These are phyloP conservation scores for Yarrowia sp. DNA, from an alignment of 805 yeast genomes.

Conservation along the genomic window DNA sequence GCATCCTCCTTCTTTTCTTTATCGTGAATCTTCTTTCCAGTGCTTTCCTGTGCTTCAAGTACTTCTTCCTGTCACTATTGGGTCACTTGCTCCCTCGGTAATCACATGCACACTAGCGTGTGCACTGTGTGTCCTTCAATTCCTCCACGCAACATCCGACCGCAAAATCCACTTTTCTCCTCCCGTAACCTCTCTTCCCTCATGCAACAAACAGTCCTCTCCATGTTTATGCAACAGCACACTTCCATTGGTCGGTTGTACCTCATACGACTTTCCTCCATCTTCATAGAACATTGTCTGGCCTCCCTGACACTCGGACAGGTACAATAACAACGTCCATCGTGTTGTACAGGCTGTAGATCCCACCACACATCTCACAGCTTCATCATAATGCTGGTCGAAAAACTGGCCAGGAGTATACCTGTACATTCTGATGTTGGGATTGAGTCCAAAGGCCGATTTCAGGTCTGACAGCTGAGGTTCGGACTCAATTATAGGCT, in stretches of 20 bases:
- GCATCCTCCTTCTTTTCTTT: too few species aligned
- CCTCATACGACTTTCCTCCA: conserved; percentile 35
- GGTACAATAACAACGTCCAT: conserved; percentile 59
- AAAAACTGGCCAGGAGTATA: conserved; percentile 57
- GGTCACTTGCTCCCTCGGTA: too few species aligned
- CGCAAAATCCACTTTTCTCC: conserved; percentile 64
- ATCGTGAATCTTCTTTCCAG: too few species aligned
- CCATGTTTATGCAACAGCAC: conserved; percentile 65
- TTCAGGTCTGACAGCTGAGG: conserved; percentile 9
- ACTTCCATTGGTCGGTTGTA: conserved; percentile 53
- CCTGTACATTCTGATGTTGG: conserved; percentile 54
- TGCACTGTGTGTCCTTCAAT: too few species aligned
- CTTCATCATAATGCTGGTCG: conserved; percentile 59
- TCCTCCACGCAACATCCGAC: conserved; percentile 48
- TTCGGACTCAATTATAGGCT: conserved; percentile 22
- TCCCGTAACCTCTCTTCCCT: conserved; percentile 48
- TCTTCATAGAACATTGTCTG: conserved; percentile 51
- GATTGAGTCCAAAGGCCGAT: conserved; percentile 45
- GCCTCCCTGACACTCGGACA: conserved; percentile 57
- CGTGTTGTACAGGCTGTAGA: conserved; percentile 44
- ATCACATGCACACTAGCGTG: too few species aligned
- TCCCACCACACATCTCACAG: conserved; percentile 42
- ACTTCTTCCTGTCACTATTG: too few species aligned
- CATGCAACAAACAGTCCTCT: conserved; percentile 59
- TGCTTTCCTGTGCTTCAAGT: too few species aligned